Evolutionary conservation across 108 stramenopile species (phyloP).

Genomic region (Pseudonitzschia multiseries): DNA sequence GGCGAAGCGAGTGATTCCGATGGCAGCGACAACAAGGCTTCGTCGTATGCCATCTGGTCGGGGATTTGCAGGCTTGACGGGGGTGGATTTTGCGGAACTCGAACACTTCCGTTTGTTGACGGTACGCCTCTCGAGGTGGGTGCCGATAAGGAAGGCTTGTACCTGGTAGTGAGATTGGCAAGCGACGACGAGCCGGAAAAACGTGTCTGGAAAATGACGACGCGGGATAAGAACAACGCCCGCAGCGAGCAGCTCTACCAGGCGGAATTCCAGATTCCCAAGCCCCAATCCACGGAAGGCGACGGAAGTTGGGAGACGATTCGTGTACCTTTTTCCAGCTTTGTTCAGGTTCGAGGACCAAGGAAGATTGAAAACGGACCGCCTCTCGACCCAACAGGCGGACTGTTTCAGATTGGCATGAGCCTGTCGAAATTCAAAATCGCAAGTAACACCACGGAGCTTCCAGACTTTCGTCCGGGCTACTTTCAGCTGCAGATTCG

Average conservation of each 20-base stretch:
- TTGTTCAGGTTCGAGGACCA: conserved; percentile 72
- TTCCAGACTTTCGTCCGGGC: conserved; percentile 72
- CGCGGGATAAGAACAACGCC: conserved; percentile 43
- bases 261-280: conserved; percentile 51
- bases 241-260: conserved; percentile 69
- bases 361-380: conserved; percentile 61
- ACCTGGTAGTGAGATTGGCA: conserved; percentile 51
- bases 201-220: conserved; percentile 77
- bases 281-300: background rate
- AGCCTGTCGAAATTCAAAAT: conserved; percentile 70
- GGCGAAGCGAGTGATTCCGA: background rate
- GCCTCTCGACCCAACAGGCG: conserved; percentile 51
- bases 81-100: conserved; percentile 78
- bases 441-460: conserved; percentile 54
- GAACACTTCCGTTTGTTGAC: conserved; percentile 63
- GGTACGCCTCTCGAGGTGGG: conserved; percentile 43
- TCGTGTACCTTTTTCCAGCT: conserved; percentile 58
- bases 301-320: conserved; percentile 51
- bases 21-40: conserved; percentile 5
- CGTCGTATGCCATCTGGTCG: conserved; percentile 63
- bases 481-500: conserved; percentile 73
- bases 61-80: conserved; percentile 77
- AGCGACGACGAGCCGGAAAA: conserved; percentile 72
- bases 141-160: conserved; percentile 53
- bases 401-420: conserved; percentile 79